Percentiles rank a stretch among this genome's conserved stretches.
These are phyloP conservation scores for Emmonsia crescens DNA, from an alignment of 2,329 filamentous ascomycete genomes.

Conservation along the genomic window DNA sequence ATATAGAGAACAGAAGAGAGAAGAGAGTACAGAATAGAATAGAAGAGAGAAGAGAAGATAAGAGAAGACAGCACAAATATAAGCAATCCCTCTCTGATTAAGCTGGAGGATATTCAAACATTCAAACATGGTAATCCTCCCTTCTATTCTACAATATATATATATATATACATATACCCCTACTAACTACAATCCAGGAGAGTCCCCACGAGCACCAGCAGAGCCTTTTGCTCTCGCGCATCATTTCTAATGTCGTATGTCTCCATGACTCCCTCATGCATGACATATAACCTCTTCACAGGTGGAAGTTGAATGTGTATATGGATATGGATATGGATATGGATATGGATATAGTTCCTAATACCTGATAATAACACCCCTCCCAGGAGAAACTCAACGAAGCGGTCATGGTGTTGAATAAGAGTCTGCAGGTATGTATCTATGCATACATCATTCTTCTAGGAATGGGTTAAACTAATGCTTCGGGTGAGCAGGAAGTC, in stretches of 20 bases:
- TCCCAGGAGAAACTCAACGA: conserved; percentile 91
- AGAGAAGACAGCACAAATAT: neutral
- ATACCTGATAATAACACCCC: neutral
- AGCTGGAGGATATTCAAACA: neutral
- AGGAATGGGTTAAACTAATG: neutral
- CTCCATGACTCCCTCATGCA: conserved; percentile 12
- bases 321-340: neutral
- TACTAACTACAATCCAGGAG: conserved; percentile 45
- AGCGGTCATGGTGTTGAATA: conserved; percentile 84
- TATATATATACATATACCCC: neutral
- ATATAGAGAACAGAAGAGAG: neutral
- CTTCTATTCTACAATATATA: neutral
- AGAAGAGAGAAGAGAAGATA: neutral
- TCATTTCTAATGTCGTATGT: conserved; percentile 92
- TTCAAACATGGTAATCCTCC: neutral
- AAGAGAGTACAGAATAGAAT: neutral
- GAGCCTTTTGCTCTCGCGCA: conserved; percentile 80
- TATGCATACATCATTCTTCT: neutral
- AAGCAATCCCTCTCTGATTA: neutral
- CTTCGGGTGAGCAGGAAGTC: conserved; percentile 57
- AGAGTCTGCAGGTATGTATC: conserved; percentile 61
- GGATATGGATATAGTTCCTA: neutral
- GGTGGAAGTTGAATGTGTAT: neutral
- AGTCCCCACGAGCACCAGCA: conserved; percentile 97
- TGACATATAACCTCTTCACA: neutral